phyloP scores from a whole-genome alignment of 208 protist species.

The Pavlovales sp. region DNA sequence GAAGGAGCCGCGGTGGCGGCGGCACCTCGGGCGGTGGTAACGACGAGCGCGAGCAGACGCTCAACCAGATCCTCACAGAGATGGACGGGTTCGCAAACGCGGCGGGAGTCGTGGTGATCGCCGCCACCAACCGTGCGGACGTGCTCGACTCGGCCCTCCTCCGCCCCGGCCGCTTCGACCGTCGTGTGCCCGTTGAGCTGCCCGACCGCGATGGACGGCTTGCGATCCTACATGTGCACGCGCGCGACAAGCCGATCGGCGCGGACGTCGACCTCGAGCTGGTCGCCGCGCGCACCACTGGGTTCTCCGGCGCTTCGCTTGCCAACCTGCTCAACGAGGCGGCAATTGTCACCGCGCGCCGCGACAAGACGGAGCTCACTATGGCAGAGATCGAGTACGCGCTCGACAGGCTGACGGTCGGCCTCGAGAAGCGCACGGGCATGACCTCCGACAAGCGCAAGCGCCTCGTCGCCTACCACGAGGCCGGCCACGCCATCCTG shows the following conservation, averaged over 20 bases:
- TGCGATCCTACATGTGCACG: constrained; percentile 42
- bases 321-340: constrained; percentile 43
- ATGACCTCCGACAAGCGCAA: constrained; percentile 20
- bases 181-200: constrained; percentile 36
- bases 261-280: constrained; percentile 11
- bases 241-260: constrained; percentile 10
- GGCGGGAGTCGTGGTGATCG: constrained; percentile 53
- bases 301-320: constrained; percentile 45
- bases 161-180: constrained; percentile 54
- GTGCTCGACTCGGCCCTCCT: constrained; percentile 49
- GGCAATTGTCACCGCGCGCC: constrained; percentile 16
- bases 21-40: constrained; percentile 11
- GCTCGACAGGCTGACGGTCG: constrained; percentile 50
- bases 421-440: constrained; percentile 30
- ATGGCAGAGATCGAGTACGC: constrained; percentile 48
- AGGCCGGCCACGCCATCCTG: constrained; percentile 49
- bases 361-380: not conserved
- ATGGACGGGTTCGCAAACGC: constrained; percentile 45
- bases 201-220: constrained; percentile 31
- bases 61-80: constrained; percentile 38
- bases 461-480: constrained; percentile 47
- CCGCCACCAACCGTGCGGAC: constrained; percentile 56
- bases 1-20: constrained; percentile 18
- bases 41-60: constrained; percentile 38
- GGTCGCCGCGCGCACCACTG: constrained; percentile 36